These are phyloP conservation scores for Macrophomina phaseolina DNA, from an alignment of 2,329 filamentous ascomycete genomes.

Conservation along the genomic window DNA sequence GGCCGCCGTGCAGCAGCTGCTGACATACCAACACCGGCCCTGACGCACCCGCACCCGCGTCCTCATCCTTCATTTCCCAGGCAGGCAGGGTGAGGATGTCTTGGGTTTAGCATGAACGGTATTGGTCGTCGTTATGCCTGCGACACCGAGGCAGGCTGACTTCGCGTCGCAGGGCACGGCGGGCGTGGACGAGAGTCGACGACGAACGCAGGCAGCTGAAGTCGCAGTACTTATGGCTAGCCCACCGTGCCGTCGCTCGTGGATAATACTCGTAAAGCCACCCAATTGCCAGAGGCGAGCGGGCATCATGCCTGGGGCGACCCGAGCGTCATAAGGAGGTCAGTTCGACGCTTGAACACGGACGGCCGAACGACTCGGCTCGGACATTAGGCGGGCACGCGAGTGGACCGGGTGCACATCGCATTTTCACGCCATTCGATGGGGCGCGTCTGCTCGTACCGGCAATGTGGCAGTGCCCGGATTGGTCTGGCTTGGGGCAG, in stretches of 20 bases:
- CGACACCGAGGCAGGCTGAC: not conserved
- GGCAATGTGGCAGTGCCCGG: conserved; percentile 23
- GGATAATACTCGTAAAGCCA: not conserved
- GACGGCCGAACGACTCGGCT: conserved; percentile 8
- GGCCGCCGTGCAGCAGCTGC: not conserved
- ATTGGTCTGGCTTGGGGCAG: conserved; percentile 12
- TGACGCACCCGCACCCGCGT: not conserved
- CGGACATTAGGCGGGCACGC: conserved; percentile 23
- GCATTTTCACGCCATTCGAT: conserved; percentile 24
- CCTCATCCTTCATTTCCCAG: conserved; percentile 25
- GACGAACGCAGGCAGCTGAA: not conserved
- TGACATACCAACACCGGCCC: conserved; percentile 9
- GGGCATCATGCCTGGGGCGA: not conserved
- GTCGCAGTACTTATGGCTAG: conserved; percentile 13
- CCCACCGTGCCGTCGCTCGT: not conserved
- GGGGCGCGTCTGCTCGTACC: conserved; percentile 16
- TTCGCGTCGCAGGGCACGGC: not conserved
- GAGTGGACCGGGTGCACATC: conserved; percentile 21
- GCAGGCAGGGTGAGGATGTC: conserved; percentile 21
- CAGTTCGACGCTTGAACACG: not conserved
- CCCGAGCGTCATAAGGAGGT: conserved; percentile 3
- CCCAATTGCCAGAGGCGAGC: not conserved
- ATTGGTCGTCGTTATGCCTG: conserved; percentile 14
- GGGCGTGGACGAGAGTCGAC: not conserved
- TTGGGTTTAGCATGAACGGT: conserved; percentile 26